These are phyloP conservation scores for Dalbergia cultrata DNA, from an alignment of 306 rosid genomes.

Conservation along the genomic window DNA sequence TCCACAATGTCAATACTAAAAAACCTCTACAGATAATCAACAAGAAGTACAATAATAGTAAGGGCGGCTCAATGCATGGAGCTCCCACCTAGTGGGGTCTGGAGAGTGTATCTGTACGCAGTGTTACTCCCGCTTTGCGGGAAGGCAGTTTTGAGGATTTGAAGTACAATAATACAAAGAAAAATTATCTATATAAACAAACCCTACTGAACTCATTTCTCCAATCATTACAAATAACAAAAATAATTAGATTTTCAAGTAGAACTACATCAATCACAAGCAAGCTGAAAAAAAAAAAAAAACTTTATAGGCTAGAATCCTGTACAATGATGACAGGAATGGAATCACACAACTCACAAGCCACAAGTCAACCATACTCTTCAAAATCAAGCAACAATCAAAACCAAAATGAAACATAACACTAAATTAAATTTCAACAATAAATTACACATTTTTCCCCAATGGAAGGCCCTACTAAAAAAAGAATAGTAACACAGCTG, in stretches of 20 bases:
- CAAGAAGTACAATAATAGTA: not conserved
- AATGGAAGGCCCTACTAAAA: constrained; percentile 38
- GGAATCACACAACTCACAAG: constrained; percentile 40
- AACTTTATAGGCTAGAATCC: constrained; percentile 7
- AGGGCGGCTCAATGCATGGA: too few species aligned
- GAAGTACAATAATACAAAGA: constrained; percentile 11
- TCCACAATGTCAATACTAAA: not conserved
- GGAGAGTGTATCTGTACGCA: too few species aligned
- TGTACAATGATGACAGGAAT: constrained; percentile 36
- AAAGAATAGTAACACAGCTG: constrained; percentile 34
- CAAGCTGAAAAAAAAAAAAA: not conserved
- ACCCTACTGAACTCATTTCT: constrained; percentile 32
- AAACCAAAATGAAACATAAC: constrained; percentile 6
- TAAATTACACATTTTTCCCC: constrained; percentile 11
- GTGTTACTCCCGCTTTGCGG: too few species aligned
- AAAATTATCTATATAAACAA: constrained; percentile 21
- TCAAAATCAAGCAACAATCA: constrained; percentile 43
- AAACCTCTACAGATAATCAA: too few species aligned
- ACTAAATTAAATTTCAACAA: not conserved
- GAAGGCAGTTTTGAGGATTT: too few species aligned
- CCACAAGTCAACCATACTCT: constrained; percentile 15
- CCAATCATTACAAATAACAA: constrained; percentile 33
- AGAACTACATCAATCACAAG: constrained; percentile 17
- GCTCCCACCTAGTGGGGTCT: too few species aligned
- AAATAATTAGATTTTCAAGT: not conserved